Base-by-base conservation (phyloP, 768 basidiomycete species). In the Mycena filopes region DNA sequence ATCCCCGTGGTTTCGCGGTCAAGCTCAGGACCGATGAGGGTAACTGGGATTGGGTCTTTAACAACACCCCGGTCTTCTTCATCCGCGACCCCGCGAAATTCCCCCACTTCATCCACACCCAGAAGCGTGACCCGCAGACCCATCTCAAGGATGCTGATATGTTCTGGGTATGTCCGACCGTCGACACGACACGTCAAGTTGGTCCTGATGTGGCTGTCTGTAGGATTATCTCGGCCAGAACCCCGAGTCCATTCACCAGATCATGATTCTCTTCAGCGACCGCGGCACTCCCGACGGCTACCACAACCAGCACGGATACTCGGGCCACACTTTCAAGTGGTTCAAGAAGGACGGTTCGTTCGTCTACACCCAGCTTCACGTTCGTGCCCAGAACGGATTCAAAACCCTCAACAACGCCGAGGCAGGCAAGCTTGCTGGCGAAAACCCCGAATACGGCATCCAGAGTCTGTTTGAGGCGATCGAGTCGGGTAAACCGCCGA, bases 71-170 rank as follows among this genome's bases (percentile, higher is more conserved):
- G 49, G 85, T 96, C 69, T 95, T 96, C 87, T 92, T 94, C 83
- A 87, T 98, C 77, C 87, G 90, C 70, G 89, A 96, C 76, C 87
- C 92, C 16, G 86, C 91, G 78, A 90, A 95, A 79, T 98, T 97
- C 85, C 90, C 93, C 47, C 94, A 98, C 81, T 90, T 98, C 78
- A 93, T 97, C 71, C 96, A 98, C 82, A 94, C 94, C 29, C 92
- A 94, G 75, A 96, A 96, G 83, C 87, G 92, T 68, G 86, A 94
- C 77, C 96, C 96, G 18, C 93, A 94, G 74, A 96, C 95, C 10
- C 93, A 98, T 78, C 78, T 96, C 71, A 95, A 92, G 77, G 94
- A 95, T 80, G 75, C 90, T 49, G 92, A 95, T 76, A 87, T 87
- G 84, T 96, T 92, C 84, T 92, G 91, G 92, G 89, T 90, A 72